Conservation (phyloP, 2,329 filamentous ascomycete species). For the Ophiostoma angusticollis region DNA sequence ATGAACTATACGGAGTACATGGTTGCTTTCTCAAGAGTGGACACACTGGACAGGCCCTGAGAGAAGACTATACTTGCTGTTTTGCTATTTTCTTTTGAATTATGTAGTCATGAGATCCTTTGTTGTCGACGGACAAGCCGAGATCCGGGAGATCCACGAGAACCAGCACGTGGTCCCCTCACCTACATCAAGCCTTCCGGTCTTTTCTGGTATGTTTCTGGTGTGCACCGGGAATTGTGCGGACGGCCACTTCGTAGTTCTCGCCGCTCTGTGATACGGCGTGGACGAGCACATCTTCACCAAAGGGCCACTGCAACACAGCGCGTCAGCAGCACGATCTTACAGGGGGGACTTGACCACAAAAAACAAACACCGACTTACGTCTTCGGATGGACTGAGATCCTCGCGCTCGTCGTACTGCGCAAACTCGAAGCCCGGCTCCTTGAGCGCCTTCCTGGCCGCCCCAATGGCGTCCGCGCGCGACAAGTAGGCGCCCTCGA, state of each 20-base stretch:
- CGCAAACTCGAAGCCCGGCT: constrained; percentile 16
- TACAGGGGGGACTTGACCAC: too few relatives aligned
- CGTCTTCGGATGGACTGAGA: constrained; percentile 1
- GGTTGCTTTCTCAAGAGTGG: too few relatives aligned
- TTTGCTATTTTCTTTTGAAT: too few relatives aligned
- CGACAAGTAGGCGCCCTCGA: constrained; percentile 26
- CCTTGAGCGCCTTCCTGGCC: constrained; percentile 22
- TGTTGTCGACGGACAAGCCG: too few relatives aligned
- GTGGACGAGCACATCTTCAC: constrained; percentile 30
- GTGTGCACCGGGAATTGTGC: constrained; percentile 19
- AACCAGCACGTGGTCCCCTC: too few relatives aligned
- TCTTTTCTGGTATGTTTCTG: constrained; percentile 15
- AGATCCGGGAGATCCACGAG: too few relatives aligned
- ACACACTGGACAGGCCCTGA: too few relatives aligned
- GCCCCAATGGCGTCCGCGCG: constrained; percentile 22
- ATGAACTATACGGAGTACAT: too few relatives aligned
- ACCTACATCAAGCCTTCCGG: not conserved
- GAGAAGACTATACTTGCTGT: too few relatives aligned
- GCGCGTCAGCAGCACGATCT: too few relatives aligned
- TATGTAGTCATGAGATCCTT: too few relatives aligned
- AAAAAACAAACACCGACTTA: too few relatives aligned
- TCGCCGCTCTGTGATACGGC: constrained; percentile 29
- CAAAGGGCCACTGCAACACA: constrained; percentile 28
- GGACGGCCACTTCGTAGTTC: constrained; percentile 27
- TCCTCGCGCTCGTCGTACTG: constrained; percentile 24